phyloP scores from a whole-genome alignment of 1,284 basidiomycete species.

The Pascua sp. region DNA sequence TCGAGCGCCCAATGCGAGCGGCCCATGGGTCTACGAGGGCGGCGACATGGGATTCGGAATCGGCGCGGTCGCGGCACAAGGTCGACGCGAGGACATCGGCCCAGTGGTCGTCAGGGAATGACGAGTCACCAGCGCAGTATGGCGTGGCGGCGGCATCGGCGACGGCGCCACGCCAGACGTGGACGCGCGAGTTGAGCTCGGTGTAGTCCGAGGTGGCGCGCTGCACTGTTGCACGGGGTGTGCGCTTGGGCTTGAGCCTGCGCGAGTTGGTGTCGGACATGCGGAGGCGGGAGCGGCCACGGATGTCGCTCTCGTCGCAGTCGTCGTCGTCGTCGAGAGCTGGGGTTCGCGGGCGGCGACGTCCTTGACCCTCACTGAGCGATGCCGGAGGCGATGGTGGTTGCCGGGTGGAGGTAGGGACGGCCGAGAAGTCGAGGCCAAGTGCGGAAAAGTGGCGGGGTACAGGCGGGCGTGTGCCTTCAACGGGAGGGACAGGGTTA shows the following conservation, averaged over 20 bases:
- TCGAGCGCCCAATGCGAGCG: slow-evolving; percentile 1
- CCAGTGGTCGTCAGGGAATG: too few relatives aligned
- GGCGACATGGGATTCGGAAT: not conserved
- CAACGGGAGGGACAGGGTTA: not conserved
- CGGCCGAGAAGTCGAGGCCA: slow-evolving; percentile 12
- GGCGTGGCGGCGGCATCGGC: slow-evolving; percentile 3
- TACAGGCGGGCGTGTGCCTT: slow-evolving; percentile 10
- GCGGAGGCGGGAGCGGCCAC: not conserved
- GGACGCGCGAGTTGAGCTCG: slow-evolving; percentile 8
- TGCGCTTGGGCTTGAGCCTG: too few relatives aligned
- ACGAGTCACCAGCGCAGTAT: too few relatives aligned
- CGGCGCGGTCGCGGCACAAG: too few relatives aligned
- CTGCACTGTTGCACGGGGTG: not conserved
- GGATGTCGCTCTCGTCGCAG: not conserved
- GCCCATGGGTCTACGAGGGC: slow-evolving; percentile 8
- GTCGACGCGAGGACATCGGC: too few relatives aligned
- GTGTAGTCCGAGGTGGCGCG: slow-evolving; percentile 7
- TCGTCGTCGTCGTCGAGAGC: slow-evolving; percentile 1
- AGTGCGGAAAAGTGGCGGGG: slow-evolving; percentile 10
- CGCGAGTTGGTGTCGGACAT: too few relatives aligned
- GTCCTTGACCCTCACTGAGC: not conserved
- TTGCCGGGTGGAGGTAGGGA: not conserved
- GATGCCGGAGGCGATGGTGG: slow-evolving; percentile 4
- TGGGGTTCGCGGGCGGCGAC: not conserved
- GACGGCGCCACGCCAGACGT: slow-evolving; percentile 4